Base-by-base conservation (phyloP, 208 protist species). In the Leishmania amazonensis region DNA sequence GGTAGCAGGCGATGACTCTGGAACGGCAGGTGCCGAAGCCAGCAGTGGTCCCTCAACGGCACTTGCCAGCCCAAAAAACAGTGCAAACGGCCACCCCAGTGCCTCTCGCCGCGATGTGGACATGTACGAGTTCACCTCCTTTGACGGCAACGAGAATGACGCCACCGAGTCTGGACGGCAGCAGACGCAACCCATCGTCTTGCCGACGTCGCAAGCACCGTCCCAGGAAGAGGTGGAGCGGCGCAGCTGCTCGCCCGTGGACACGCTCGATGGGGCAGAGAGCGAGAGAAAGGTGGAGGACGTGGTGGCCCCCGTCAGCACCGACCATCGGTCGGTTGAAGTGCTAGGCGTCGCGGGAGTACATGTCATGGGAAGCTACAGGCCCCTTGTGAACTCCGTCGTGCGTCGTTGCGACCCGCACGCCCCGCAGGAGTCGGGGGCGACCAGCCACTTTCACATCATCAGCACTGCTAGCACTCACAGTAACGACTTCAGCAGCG, bases 361-460 rank as follows among this genome's bases (percentile, higher is more conserved):
- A 45, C 83, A 79, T 19, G 31, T 76, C 51, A 80, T 80, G 72
- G 78, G 80, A 74, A 87, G 84, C 80, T 83, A 84, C 67, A 78
- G 80, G n/a, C 80, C 84, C 35, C 80, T 87, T 54, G 80, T 87
- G 45, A 82, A 71, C 79, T 83, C 84, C 7, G 77, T 83, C 42
- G 76, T 76, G 54, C 72, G 78, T 58, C 80, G 79, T 54, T 2
- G 60, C 35, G 77, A 71, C 53, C 71, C 81, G 35, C 68, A 83
- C 72, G 68, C 38, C 58, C 53, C 68, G 53, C 76, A 72, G 40
- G 45, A 51, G 24, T 65, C 15, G n/a, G 38, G 21, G 42, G 58
- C 71, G 47, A 62, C 77, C 57, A 81, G 47, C 38, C 79, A 78
- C 24, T 65, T 78, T 17, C 67, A 85, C 68, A 60, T 45, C 45